Evolutionary conservation across 768 basidiomycete genomes (phyloP).

Genomic region (Mrakia blollopis): DNA sequence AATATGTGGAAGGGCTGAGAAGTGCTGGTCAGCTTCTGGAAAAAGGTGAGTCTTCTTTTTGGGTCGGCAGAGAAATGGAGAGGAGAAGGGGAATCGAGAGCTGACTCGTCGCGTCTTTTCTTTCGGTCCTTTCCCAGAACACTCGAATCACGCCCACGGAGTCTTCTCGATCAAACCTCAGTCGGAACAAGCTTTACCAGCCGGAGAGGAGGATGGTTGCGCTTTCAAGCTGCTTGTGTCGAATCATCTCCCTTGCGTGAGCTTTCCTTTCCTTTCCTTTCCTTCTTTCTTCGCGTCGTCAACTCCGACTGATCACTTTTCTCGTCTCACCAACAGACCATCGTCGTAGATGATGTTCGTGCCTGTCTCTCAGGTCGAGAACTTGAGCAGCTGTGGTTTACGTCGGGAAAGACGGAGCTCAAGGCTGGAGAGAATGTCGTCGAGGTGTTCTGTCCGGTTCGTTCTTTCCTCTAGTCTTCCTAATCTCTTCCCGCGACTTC

Average conservation of each 20-base stretch:
- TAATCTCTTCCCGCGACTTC: not conserved
- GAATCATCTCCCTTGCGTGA: constrained; percentile 72
- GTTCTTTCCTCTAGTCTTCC: constrained; percentile 37
- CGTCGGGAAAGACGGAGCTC: constrained; percentile 48
- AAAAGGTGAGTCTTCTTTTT: constrained; percentile 37
- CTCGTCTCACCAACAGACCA: constrained; percentile 47
- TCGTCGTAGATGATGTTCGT: constrained; percentile 60
- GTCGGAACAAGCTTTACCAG: constrained; percentile 46
- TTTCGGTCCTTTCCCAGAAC: constrained; percentile 49
- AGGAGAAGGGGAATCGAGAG: not conserved
- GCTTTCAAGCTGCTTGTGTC: constrained; percentile 57
- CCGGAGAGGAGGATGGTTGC: constrained; percentile 63
- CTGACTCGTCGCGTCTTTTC: not conserved
- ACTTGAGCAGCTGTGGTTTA: constrained; percentile 59
- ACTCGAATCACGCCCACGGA: constrained; percentile 65
- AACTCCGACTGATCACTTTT: not conserved
- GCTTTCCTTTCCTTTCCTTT: constrained; percentile 39
- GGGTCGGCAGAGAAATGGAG: too few species aligned
- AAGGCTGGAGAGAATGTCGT: constrained; percentile 58
- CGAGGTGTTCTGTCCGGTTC: constrained; percentile 66
- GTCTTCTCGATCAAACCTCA: constrained; percentile 55
- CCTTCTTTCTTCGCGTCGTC: constrained; percentile 25
- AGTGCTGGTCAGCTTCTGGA: constrained; percentile 36
- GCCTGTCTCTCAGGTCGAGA: constrained; percentile 62
- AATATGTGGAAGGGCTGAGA: constrained; percentile 35